phyloP scores from a whole-genome alignment of 139 green algal genomes.

The Volvox africanus region DNA sequence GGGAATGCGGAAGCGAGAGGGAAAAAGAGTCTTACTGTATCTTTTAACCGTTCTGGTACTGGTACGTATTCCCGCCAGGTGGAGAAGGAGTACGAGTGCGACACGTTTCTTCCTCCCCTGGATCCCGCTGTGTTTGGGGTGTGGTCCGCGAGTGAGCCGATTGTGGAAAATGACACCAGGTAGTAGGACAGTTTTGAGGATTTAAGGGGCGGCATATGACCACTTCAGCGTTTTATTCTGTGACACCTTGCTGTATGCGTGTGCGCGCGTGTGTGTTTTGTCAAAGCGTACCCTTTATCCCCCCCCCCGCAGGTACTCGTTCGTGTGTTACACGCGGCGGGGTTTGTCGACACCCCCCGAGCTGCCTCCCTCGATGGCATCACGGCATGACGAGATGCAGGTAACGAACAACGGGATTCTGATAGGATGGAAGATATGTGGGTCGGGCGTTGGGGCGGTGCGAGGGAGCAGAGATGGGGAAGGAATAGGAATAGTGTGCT shows the following conservation, averaged over 20 bases:
- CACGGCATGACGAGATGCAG: constrained; percentile 91
- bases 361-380: constrained; percentile 58
- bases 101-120: constrained; percentile 89
- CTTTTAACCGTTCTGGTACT: no score
- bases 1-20: no score
- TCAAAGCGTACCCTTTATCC: no score
- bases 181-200: neutral
- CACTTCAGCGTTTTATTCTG: no score
- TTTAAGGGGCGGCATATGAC: no score
- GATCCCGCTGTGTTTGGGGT: constrained; percentile 76
- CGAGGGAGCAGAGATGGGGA: no score
- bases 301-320: constrained; percentile 77
- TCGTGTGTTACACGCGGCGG: constrained; percentile 81
- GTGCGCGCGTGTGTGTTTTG: no score
- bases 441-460: no score
- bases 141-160: constrained; percentile 72
- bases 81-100: constrained; percentile 83
- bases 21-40: no score
- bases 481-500: no score
- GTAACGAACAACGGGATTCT: constrained; percentile 49
- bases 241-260: no score
- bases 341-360: neutral
- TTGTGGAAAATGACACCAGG: constrained; percentile 45
- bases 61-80: constrained; percentile 57
- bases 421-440: no score